Evolutionary conservation across 2,329 filamentous ascomycete species (phyloP), one percentile per base, ranked within the genome.

Genomic region (Akanthomyces muscarius): DNA sequence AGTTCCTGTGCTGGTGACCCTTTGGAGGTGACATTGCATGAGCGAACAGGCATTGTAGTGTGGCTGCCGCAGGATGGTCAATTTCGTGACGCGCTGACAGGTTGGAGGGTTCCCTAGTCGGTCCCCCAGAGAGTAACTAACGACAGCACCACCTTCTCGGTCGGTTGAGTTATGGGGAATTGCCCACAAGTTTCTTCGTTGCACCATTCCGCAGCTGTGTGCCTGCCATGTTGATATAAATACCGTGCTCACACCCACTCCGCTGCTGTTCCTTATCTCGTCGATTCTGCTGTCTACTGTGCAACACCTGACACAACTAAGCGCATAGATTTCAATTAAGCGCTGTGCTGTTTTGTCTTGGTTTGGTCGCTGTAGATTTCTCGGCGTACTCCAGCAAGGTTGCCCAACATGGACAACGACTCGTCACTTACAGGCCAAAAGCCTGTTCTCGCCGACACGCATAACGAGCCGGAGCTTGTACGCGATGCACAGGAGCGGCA

Each of bases 361-460:
- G 18, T 45, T 36, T 36, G 36, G 36, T 44, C 36, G 33, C 45
- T 4, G 30, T 21, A 36, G n/a, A 33, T 30, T 52, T 28, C 5
- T 55, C 5, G 21, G 3, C 47, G 10, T 18, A 41, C 11, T n/a
- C 0, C n/a, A 50, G 28, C 38, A 13, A 38, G 18, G n/a, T 28
- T 28, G 6, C 36, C 41, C 28, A 41, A 3, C 21, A 61, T 61
- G 59, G 59, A 61, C 41, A 30, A 38, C 59, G 59, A 61, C 59
- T 33, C 59, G 30, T 30, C 36, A 33, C 18, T 61, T 4, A 54
- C 59, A 3, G 41, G 59, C 21, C 59, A 61, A 16, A 61, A 61
- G 59, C 59, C 50, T 21, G 50, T 61, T 14, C 21, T 54, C 41
- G 50, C 50, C 28, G 28, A 61, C 28, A 2, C 25, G 4, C 59